Evolutionary conservation across 164 flowering plant genomes (phyloP), one percentile per base, ranked within the genome.

Genomic region (Tinospora cordifolia): DNA sequence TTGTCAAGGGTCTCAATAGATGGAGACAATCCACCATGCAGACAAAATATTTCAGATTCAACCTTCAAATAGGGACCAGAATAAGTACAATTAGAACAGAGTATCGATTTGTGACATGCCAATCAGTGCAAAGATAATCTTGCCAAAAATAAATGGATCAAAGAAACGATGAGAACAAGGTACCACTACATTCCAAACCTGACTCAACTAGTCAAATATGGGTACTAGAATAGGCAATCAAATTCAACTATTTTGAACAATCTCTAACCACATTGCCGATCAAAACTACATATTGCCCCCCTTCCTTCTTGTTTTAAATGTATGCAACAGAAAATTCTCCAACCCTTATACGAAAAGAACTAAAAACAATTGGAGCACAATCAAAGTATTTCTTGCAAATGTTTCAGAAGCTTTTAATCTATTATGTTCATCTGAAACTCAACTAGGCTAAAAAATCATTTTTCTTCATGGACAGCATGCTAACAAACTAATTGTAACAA

Each of bases 1-100:
- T 88, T 89, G 70, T 92, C 96, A 47, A 92, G 92, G 22, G 93
- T 92, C 78, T 90, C 98, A 80, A 92, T 89, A 46, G 98, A 92
- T 11, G 98, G 98, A 19, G 98, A 92, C 77, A 92, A 68, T 47
- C 98, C 98, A 81, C 98, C 98, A 81, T 93, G 98, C 68, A 93
- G 89, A 74, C 98, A 90, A 79, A 92, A 92, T 71, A 92, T 90
- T 83, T 92, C 98, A 0, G 98, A 92, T 81, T 92, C 98, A 68
- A 92, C 98, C 98, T 92, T 65, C 69, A 76, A 49, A 75, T 19
- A 63, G 49, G 25, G 38, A 54, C 15, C 39, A 65, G 1, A 63
- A 44, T 13, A 63, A 71, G n/a, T 15, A 39, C 12, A 13, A n/a
- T 65, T 65, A 66, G 58, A 66, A 11, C 2, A 2, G 46, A n/a